A percentile compares a stretch with the other conserved stretches of the same genome.
Evolutionary conservation across 768 basidiomycete genomes (phyloP).

Genomic region (Hemileccinum impolitum): DNA sequence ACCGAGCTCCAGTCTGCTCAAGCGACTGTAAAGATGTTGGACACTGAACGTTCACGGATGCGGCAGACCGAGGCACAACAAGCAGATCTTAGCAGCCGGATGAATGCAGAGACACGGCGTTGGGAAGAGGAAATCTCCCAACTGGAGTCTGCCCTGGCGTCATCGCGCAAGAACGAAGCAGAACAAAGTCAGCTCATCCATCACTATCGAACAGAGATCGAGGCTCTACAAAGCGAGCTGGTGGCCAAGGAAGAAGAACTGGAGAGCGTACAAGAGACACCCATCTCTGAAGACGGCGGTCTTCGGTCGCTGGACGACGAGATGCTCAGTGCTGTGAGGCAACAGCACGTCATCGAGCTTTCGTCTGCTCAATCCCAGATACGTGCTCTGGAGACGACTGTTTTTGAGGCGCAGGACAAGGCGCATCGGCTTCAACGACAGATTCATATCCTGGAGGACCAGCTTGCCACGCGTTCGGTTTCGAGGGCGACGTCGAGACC

Average conservation of each 20-base stretch:
- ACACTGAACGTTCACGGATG: conserved; percentile 59
- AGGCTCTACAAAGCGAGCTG: conserved; percentile 62
- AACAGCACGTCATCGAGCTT: conserved; percentile 78
- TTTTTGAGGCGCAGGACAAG: conserved; percentile 71
- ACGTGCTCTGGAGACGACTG: conserved; percentile 65
- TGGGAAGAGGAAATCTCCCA: conserved; percentile 54
- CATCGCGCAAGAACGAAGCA: conserved; percentile 43
- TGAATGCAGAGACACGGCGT: conserved; percentile 41
- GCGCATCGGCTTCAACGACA: conserved; percentile 69
- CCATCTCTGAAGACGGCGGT: conserved; percentile 34
- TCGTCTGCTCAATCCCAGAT: conserved; percentile 79
- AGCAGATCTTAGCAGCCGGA: conserved; percentile 56
- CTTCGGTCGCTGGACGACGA: conserved; percentile 68
- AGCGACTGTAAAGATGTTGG: conserved; percentile 53
- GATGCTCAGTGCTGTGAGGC: conserved; percentile 61
- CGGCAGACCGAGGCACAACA: conserved; percentile 55
- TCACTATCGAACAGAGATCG: conserved; percentile 66
- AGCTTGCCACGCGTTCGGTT: conserved; percentile 48
- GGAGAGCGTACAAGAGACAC: conserved; percentile 46
- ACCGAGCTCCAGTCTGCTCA: conserved; percentile 55
- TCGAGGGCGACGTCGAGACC: conserved; percentile 42
- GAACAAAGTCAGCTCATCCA: conserved; percentile 65
- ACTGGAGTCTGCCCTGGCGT: conserved; percentile 52
- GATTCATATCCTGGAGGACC: conserved; percentile 60
- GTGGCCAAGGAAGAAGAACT: conserved; percentile 64